Percentiles rank a stretch among this genome's conserved stretches.
These are phyloP conservation scores for Fusarium beomiforme DNA, from an alignment of 2,329 filamentous ascomycete genomes.

Conservation along the genomic window DNA sequence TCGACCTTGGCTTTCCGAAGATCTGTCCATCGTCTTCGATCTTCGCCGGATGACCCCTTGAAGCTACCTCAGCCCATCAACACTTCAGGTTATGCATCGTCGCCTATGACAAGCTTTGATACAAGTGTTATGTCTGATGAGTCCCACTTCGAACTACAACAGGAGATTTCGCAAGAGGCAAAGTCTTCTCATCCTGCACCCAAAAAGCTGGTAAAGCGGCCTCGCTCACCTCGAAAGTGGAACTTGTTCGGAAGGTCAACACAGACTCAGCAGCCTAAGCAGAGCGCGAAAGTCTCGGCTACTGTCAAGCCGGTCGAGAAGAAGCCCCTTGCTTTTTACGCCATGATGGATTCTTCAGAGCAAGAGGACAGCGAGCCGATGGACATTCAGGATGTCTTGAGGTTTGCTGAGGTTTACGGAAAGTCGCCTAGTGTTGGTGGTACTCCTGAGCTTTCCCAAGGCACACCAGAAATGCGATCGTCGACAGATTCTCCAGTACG, in stretches of 20 bases:
- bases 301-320: conserved; percentile 60
- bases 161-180: conserved; percentile 48
- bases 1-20: conserved; percentile 65
- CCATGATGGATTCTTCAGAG: conserved; percentile 69
- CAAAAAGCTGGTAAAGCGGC: conserved; percentile 66
- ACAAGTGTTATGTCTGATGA: conserved; percentile 68
- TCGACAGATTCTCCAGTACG: conserved; percentile 15
- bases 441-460: conserved; percentile 26
- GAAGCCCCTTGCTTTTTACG: conserved; percentile 68
- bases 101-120: conserved; percentile 66
- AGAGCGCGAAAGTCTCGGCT: conserved; percentile 55
- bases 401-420: conserved; percentile 57
- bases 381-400: conserved; percentile 57
- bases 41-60: conserved; percentile 55
- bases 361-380: conserved; percentile 58
- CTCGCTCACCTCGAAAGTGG: conserved; percentile 69
- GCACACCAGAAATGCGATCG: conserved; percentile 26
- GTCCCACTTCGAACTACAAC: conserved; percentile 56
- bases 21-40: conserved; percentile 62
- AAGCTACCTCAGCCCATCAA: conserved; percentile 65
- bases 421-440: conserved; percentile 30
- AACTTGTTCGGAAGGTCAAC: conserved; percentile 68
- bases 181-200: conserved; percentile 46
- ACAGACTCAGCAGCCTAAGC: conserved; percentile 56
- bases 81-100: conserved; percentile 54